Evolutionary conservation across 208 protist species (phyloP).

Genomic region (Leishmania amazonensis): DNA sequence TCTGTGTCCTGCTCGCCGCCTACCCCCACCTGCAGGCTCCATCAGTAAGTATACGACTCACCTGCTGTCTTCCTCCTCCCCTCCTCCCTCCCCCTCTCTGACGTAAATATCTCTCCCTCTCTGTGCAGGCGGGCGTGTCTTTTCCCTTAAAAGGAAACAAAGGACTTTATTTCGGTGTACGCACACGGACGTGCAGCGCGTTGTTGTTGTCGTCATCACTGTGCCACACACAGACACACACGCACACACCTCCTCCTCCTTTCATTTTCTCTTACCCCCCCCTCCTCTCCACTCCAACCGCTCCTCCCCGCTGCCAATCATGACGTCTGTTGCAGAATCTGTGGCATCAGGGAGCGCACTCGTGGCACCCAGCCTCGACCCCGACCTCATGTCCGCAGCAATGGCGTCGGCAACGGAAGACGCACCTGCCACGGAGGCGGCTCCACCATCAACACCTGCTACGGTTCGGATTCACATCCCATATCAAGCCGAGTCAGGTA

Average conservation of each 20-base stretch:
- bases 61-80: no score
- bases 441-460: background rate
- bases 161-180: no score
- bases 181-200: background rate
- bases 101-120: no score
- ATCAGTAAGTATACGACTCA: no score
- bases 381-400: background rate
- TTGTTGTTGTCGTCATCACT: background rate
- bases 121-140: background rate
- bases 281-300: background rate
- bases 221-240: no score
- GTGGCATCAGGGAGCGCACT: background rate
- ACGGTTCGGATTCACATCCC: constrained; percentile 17
- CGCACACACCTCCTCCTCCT: background rate
- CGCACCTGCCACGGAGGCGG: background rate
- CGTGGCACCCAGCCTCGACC: background rate
- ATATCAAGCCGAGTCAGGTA: constrained; percentile 14
- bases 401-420: background rate
- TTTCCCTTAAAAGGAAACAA: background rate
- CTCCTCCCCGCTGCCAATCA: background rate
- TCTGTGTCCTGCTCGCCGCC: no score
- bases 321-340: background rate
- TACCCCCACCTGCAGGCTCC: no score
- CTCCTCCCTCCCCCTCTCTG: no score
- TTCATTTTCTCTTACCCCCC: background rate